Base-by-base conservation (phyloP, 2,329 filamentous ascomycete species). In the Colletotrichum liriopes region DNA sequence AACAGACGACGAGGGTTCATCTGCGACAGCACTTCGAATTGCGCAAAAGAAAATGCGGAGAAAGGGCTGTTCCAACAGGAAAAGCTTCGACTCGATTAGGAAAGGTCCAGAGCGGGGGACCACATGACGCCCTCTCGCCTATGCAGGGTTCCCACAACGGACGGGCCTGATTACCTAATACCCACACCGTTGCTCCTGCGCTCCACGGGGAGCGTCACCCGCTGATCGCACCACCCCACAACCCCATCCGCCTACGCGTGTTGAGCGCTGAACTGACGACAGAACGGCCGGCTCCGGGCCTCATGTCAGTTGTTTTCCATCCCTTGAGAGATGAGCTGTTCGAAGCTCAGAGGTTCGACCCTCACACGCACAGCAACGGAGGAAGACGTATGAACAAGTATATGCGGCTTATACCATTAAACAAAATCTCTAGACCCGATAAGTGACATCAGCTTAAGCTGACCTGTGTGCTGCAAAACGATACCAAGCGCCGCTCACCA, bases 111-210 rank as follows among this genome's bases (percentile, higher is more conserved):
- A 11, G 51, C 37, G 61, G 61, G 49, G 39, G 37, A 45, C 61
- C 61, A 64, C 61, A 64, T 55, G 61, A 64, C 51, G 35, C 61
- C 26, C 49, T 39, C 32, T 51, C 59, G 16, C 49, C 18, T 64
- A 23, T 54, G 49, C 61, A 64, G 23, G 49, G 61, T 18, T 23
- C 45, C 35, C 59, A 43, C 43, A 9, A 35, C 43, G 29, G 20
- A 39, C 11, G 20, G 32, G 2, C 7, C 1, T 26, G 60, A 41
- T 52, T 63, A 63, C 32, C 6, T 63, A 63, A 63, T 12, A 32
- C 5, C 39, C n/a, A 32, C 5, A 23, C n/a, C 2, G 29, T 11
- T 9, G 54, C 12, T 56, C 54, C 52, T 37, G n/a, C n/a, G 56
- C 56, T 35, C 39, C 56, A 60, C 23, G 35, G 55, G 26, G 60